Evolutionary conservation across 108 stramenopile species (phyloP).

Genomic region (Mayamaea pseudoterrestris): DNA sequence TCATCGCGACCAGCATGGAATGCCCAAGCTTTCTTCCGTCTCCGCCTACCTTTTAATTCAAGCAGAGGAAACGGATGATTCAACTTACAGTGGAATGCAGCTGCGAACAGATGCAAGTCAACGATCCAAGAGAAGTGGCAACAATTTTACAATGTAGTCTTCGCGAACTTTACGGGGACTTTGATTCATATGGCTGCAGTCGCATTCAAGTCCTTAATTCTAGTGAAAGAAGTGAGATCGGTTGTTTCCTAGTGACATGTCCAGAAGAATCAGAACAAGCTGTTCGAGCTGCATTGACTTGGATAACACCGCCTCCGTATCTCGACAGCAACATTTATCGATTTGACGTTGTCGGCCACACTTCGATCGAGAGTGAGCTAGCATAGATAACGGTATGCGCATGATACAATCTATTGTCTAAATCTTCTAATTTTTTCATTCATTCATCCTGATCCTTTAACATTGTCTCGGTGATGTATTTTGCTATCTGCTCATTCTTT

Average conservation of each 20-base stretch:
- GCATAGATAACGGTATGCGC: too few species aligned
- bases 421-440: too few species aligned
- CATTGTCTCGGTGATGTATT: slow-evolving; percentile 73
- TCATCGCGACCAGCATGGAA: too few species aligned
- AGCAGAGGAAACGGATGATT: too few species aligned
- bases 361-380: too few species aligned
- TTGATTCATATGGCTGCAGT: slow-evolving; percentile 15
- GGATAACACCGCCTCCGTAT: slow-evolving; percentile 26
- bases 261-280: slow-evolving; percentile 6
- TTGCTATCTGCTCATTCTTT: slow-evolving; percentile 52
- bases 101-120: too few species aligned
- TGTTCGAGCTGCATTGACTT: slow-evolving; percentile 22
- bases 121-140: slow-evolving; percentile 25
- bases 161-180: slow-evolving; percentile 25
- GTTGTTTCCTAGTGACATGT: slow-evolving; percentile 10
- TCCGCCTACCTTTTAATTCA: too few species aligned
- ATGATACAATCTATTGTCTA: too few species aligned
- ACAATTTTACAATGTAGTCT: slow-evolving; percentile 24
- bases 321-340: slow-evolving; percentile 15
- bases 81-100: too few species aligned
- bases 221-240: background rate
- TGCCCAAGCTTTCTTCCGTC: too few species aligned
- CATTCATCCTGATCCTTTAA: slow-evolving; percentile 22
- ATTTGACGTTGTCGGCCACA: slow-evolving; percentile 30
- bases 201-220: slow-evolving; percentile 6